Evolutionary conservation across 2,329 filamentous ascomycete genomes (phyloP).

Genomic region (Xylariaceae sp.): DNA sequence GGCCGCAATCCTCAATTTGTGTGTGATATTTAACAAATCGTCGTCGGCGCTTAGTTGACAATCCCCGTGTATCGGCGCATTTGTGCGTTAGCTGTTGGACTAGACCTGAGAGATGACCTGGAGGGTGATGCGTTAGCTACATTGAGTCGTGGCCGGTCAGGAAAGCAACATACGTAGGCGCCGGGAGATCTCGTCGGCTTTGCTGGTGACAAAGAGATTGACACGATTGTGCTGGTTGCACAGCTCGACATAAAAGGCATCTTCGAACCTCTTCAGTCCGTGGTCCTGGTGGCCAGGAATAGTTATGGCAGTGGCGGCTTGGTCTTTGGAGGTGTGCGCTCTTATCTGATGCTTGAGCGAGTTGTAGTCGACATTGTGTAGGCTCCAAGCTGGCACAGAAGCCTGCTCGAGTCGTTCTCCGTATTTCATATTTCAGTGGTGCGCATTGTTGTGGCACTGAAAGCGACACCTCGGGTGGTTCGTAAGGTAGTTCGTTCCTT

Average conservation of each 20-base stretch:
- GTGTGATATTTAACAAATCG: conserved; percentile 54
- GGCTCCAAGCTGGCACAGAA: conserved; percentile 79
- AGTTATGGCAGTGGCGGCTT: conserved; percentile 60
- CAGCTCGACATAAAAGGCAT: conserved; percentile 69
- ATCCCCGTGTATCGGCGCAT: conserved; percentile 35
- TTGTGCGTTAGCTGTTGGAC: conserved; percentile 48
- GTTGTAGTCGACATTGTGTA: conserved; percentile 87
- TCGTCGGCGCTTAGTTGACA: conserved; percentile 48
- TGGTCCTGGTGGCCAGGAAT: conserved; percentile 70
- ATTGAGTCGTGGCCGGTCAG: not conserved
- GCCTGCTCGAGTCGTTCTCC: conserved; percentile 69
- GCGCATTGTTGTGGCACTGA: too few species aligned
- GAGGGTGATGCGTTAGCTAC: not conserved
- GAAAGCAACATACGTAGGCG: conserved; percentile 56
- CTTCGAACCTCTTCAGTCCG: conserved; percentile 62
- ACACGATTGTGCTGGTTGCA: conserved; percentile 73
- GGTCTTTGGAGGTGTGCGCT: conserved; percentile 68
- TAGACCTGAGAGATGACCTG: conserved; percentile 49
- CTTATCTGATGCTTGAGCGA: conserved; percentile 84
- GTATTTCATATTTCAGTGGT: conserved; percentile 63
- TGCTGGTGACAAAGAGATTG: conserved; percentile 75
- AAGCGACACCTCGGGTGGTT: too few species aligned
- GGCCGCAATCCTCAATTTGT: conserved; percentile 56
- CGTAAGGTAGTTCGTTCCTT: too few species aligned
- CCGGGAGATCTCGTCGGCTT: conserved; percentile 72